Evolutionary conservation across 768 basidiomycete species (phyloP), one percentile per base, ranked within the genome.

Genomic region (Candolleomyces aberdarensis): DNA sequence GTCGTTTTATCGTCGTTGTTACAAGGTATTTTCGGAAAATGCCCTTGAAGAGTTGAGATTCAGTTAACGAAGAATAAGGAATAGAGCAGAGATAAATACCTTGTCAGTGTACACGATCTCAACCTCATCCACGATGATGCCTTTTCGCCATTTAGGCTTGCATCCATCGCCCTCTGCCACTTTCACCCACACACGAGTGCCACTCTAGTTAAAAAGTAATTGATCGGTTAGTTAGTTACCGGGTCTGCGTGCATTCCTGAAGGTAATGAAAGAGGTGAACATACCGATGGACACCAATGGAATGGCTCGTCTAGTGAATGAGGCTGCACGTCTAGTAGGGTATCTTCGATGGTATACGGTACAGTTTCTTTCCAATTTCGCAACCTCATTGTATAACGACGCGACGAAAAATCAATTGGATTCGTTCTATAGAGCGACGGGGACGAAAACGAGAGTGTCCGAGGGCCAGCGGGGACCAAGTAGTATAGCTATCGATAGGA

Each of bases 361-460:
- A 57, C 56, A 11, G 67, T 68, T 61, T 68, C 65, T 63, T 68
- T 68, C 48, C 44, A 66, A 57, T 68, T 68, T 49, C 67, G 64
- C 17, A 68, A 62, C 43, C 64, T 49, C 67, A 68, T 68, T 52
- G 14, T 32, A 13, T 43, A 26, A 26, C 26, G 26, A 26, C 26
- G 26, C 26, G 26, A 26, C 26, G 26, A 26, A 26, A 26, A 26
- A 26, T 26, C 26, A 26, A 26, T 26, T 26, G 26, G 26, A 26
- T 26, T 26, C 26, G 26, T 26, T 26, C 26, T 26, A 26, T 26
- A 26, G 26, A 26, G 26, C 26, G 26, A 26, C 26, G 26, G 26
- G 26, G 26, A 26, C 26, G 26, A 26, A 26, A 26, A 26, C 26
- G 26, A 26, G 26, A 26, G 26, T 26, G 26, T 26, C 26, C 26